Evolutionary conservation across 129 eudicot genomes (phyloP).

Genomic region (Pittosporum tobira): DNA sequence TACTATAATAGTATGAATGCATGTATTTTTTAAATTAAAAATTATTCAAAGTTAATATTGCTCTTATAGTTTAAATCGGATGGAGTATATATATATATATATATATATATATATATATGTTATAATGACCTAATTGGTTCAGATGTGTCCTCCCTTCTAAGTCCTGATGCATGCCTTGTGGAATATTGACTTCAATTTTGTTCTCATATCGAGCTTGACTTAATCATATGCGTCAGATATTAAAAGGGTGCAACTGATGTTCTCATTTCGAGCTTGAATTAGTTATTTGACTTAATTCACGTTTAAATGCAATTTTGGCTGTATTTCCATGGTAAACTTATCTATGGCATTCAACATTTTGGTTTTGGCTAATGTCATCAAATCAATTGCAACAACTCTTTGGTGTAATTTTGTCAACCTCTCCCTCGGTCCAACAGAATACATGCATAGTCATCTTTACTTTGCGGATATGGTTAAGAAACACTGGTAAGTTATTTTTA

Average conservation of each 20-base stretch:
- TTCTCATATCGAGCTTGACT: conserved; percentile 6
- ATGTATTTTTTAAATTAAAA: too few relatives aligned
- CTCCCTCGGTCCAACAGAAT: background rate
- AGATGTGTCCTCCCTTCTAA: too few relatives aligned
- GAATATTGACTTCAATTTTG: background rate
- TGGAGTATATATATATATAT: too few relatives aligned
- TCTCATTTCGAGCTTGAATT: too few relatives aligned
- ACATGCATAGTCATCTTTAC: background rate
- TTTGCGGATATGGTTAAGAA: background rate
- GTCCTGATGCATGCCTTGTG: background rate
- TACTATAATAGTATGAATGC: too few relatives aligned
- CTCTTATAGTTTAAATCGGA: too few relatives aligned
- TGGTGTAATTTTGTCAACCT: background rate
- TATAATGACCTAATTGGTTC: too few relatives aligned
- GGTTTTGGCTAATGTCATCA: background rate
- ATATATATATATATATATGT: too few relatives aligned
- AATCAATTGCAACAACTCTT: background rate
- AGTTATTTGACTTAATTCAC: too few relatives aligned
- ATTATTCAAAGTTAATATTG: too few relatives aligned
- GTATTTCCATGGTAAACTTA: background rate
- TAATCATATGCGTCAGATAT: conserved; percentile 13
- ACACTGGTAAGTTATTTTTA: background rate
- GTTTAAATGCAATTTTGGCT: conserved; percentile 16
- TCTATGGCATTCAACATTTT: background rate
- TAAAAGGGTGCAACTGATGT: conserved; percentile 13